Evolutionary conservation across 352 stramenopile genomes (phyloP).

Genomic region (Globisporangium apiculatum): DNA sequence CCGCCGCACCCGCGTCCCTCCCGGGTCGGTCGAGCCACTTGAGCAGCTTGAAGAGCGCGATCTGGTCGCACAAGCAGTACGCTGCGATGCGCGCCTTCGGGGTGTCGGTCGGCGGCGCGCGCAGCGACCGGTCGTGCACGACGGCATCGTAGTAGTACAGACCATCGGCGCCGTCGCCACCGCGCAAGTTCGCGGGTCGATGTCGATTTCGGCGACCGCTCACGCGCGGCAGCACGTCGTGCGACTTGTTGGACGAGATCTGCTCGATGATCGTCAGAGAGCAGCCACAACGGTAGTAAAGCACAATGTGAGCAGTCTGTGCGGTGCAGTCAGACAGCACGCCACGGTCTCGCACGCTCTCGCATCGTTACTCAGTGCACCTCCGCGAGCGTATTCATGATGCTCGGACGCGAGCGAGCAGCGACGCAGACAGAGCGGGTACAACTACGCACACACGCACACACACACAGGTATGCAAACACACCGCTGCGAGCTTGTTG

Average conservation of each 20-base stretch:
- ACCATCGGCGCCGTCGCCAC: conserved; percentile 9
- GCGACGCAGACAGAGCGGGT: too few species aligned
- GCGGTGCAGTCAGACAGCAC: not conserved
- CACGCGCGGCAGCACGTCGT: conserved; percentile 13
- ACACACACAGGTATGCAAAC: not conserved
- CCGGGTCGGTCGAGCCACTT: conserved; percentile 47
- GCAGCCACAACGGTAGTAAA: not conserved
- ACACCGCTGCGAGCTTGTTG: conserved; percentile 20
- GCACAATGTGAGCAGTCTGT: not conserved
- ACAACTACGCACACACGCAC: too few species aligned
- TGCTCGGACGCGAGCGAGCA: too few species aligned
- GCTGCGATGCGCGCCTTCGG: conserved; percentile 45
- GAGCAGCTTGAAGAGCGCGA: conserved; percentile 64
- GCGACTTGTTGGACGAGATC: conserved; percentile 4
- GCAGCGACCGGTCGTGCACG: conserved; percentile 21
- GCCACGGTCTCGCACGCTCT: too few species aligned
- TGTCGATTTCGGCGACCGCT: conserved; percentile 15
- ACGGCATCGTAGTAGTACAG: conserved; percentile 31
- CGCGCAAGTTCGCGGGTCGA: conserved; percentile 12
- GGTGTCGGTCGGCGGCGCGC: conserved; percentile 25
- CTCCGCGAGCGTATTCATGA: too few species aligned
- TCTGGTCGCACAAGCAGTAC: conserved; percentile 68
- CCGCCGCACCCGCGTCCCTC: conserved; percentile 7
- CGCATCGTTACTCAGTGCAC: too few species aligned
- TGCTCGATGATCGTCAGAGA: not conserved